Base-by-base conservation (phyloP, 768 basidiomycete species). In the Phlegmacium glaucopus region DNA sequence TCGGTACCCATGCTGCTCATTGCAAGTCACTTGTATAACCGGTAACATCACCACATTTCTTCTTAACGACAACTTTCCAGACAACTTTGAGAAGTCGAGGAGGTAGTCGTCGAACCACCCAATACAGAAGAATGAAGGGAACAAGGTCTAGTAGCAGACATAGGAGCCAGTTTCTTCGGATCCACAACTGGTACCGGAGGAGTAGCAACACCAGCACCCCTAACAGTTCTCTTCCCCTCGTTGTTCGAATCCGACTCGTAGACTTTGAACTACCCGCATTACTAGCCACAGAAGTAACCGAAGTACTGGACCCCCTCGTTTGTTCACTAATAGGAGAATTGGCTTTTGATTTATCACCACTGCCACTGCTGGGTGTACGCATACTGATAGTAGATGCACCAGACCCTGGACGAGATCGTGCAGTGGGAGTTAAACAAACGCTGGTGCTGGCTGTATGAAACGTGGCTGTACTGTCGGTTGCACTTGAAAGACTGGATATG, bases 391-490 rank as follows among this genome's bases (percentile, higher is more conserved):
- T 61, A 6, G 68, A 68, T 4, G 66, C 60, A 1, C 61, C 58
- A 0, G 69, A 72, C 9, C 66, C 61, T 17, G 58, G 59, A 15
- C 69, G 58, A 12, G 65, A 63, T 1, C 69, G 63, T 16, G 54
- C 29, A 9, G 48, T 50, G 17, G 56, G 51, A 26, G 58, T 55
- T 61, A 55, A 56, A 4, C 57, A 42, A 5, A 44, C 44, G 18
- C 52, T 67, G 7, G 67, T 71, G 41, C 64, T 67, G 6, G 77
- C 73, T 3, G 75, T 77, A 48, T 70, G 72, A 60, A 49, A 42
- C 26, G 61, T 55, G 9, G 55, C 50, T 8, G 52, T 49, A 37
- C 53, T 55, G 12, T 56, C 55, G 41, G 60, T 58, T 13, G 57
- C 51, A 8, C 48, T 56, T 4, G 62, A 62, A 9, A 61, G 49